Base-by-base conservation (phyloP, 176 grass and related monocot species). In the Oryza rufipogon region DNA sequence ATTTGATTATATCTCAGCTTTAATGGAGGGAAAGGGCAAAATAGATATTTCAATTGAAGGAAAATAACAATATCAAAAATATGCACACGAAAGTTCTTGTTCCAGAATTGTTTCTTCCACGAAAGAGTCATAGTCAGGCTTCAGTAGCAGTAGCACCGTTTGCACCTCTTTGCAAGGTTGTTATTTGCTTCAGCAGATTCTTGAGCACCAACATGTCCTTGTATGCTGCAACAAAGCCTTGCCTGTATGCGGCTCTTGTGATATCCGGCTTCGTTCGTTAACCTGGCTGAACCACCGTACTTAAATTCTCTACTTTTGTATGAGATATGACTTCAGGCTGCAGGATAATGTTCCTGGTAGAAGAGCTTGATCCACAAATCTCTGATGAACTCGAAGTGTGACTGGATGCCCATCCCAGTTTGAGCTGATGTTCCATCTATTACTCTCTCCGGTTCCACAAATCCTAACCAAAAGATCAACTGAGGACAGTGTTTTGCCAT, bases 271-370 rank as follows among this genome's bases (percentile, higher is more conserved):
- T 91, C 89, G 90, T 85, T 92, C 9, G 68, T 76, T 30, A 91
- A 98, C 72, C 83, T 90, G 7, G 85, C 80, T 1, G 51, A 86
- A 25, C 96, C 93, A 7, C 91, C 91, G 8, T 58, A 81, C 28
- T 30, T 30, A 1, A 30, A 26, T 26, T 26, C 26, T 26, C 28
- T 30, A 2, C 76, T 92, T 88, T 33, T 92, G 90, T 56, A 97
- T 88, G 75, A 92, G 76, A 94, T 69, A 97, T 11, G 14, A 94
- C 88, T 74, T 97, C 92, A 51, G 92, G 92, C 52, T 95, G 92
- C 70, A 78, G 83, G 16, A 93, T 88, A 76, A 86, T 65, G 46
- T 45, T 85, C 51, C 85, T 84, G 48, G 15, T 81, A 79, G 90
- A 81, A 84, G 71, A 64, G 80, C 82, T 91, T 5, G 69, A 66